Conservation (phyloP, 805 yeast species). For the Candida multigemmis region DNA sequence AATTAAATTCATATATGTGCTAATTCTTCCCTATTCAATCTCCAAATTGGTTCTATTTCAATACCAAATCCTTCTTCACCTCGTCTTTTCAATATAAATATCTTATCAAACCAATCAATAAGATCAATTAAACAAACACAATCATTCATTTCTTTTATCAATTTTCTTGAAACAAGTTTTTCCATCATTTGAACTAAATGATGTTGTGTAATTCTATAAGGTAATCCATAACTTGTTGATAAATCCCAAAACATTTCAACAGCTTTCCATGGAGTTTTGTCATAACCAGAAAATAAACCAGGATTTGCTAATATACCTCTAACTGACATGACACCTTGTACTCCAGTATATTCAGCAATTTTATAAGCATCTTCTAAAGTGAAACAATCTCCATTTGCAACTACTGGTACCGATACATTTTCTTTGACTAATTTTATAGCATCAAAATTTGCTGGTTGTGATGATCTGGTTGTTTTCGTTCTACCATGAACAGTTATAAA, state of each 20-base stretch:
- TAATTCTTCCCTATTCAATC: background rate
- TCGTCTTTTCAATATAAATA: constrained; percentile 56
- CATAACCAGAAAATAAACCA: constrained; percentile 70
- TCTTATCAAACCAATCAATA: constrained; percentile 73
- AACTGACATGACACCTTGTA: constrained; percentile 93
- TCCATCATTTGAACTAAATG: constrained; percentile 85
- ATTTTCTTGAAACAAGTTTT: constrained; percentile 25
- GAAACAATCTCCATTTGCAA: constrained; percentile 98
- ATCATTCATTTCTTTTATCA: constrained; percentile 51
- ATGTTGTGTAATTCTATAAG: constrained; percentile 77
- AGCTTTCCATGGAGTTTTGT: constrained; percentile 82
- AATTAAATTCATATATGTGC: background rate
- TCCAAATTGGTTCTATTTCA: constrained; percentile 18
- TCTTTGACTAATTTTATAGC: constrained; percentile 64
- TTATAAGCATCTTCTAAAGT: constrained; percentile 49
- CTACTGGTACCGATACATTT: constrained; percentile 60
- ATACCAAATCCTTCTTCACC: constrained; percentile 67
- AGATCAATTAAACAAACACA: constrained; percentile 49
- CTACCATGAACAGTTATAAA: constrained; percentile 93
- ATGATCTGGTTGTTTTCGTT: constrained; percentile 74
- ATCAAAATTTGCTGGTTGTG: constrained; percentile 73
- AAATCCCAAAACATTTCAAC: constrained; percentile 77
- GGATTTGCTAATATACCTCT: constrained; percentile 85
- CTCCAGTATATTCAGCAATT: constrained; percentile 61
- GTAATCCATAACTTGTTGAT: constrained; percentile 73